These are phyloP conservation scores for Hymenochaete sp. DNA, from an alignment of 1,284 basidiomycete species.

Conservation along the genomic window DNA sequence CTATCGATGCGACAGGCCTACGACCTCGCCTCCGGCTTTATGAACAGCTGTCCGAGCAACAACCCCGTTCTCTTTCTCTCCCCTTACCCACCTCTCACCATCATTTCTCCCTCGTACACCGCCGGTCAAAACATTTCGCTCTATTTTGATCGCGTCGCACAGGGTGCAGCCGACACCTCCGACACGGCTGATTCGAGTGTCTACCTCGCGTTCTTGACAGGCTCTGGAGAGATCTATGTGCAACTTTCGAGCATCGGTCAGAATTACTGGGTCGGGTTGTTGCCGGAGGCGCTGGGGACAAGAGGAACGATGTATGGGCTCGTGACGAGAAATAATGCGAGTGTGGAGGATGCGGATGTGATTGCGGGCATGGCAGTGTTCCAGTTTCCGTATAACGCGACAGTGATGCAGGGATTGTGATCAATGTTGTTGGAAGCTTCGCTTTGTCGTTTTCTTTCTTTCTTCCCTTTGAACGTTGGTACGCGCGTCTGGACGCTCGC, in stretches of 20 bases:
- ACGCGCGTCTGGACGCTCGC: no score
- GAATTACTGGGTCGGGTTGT: constrained; percentile 22
- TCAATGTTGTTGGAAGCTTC: no score
- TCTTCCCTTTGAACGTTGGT: no score
- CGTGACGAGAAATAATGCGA: neutral
- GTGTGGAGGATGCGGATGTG: constrained; percentile 5
- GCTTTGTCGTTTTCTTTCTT: no score
- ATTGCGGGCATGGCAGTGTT: constrained; percentile 24
- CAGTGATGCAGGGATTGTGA: no score
- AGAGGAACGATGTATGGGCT: constrained; percentile 27
- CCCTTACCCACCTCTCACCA: constrained; percentile 32
- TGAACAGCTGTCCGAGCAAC: constrained; percentile 40
- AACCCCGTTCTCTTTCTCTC: constrained; percentile 36
- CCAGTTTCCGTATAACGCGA: constrained; percentile 28
- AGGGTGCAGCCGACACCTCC: constrained; percentile 24
- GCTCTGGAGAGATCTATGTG: constrained; percentile 25
- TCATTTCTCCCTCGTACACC: constrained; percentile 14
- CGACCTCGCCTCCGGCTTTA: constrained; percentile 35
- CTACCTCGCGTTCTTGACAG: constrained; percentile 30
- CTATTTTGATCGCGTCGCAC: constrained; percentile 21
- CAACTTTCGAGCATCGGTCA: constrained; percentile 24
- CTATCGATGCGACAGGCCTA: constrained; percentile 41
- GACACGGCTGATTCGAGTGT: constrained; percentile 24
- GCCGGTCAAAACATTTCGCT: constrained; percentile 22
- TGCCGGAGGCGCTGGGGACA: constrained; percentile 28